Conservation (phyloP, 768 basidiomycete genomes). For the Chalciporus sphaerocephalus region DNA sequence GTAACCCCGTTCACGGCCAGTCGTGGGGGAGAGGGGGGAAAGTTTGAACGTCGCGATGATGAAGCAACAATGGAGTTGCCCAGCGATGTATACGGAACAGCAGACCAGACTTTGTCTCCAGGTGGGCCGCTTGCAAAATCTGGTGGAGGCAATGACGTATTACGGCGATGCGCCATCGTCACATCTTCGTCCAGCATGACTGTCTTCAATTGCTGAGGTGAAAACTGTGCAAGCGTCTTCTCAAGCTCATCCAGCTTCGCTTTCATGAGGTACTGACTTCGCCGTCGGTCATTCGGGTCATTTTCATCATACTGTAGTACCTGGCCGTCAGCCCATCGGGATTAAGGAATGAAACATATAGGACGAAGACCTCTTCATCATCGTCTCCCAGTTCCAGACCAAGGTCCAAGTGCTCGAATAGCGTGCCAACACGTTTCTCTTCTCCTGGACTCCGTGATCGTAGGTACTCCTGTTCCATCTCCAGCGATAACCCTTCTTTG, state of each 20-base stretch:
- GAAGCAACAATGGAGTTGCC: constrained; percentile 17
- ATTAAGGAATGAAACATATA: constrained; percentile 6
- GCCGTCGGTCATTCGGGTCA: constrained; percentile 70
- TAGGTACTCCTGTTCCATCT: constrained; percentile 28
- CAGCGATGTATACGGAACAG: constrained; percentile 41
- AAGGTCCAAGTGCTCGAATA: constrained; percentile 45
- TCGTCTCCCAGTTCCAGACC: constrained; percentile 41
- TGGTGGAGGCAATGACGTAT: constrained; percentile 2
- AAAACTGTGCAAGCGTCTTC: constrained; percentile 64
- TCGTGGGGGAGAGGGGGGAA: constrained; percentile 53
- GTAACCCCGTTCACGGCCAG: constrained; percentile 68
- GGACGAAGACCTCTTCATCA: constrained; percentile 37
- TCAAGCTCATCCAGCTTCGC: constrained; percentile 79
- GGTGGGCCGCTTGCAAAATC: constrained; percentile 2
- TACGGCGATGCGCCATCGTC: constrained; percentile 18
- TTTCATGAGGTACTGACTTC: constrained; percentile 71
- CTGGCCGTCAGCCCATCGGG: constrained; percentile 14
- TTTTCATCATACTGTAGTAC: constrained; percentile 55
- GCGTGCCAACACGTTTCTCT: constrained; percentile 43
- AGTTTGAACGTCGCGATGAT: constrained; percentile 21
- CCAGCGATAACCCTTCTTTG: constrained; percentile 20
- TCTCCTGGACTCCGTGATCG: constrained; percentile 34
- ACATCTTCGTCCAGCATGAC: constrained; percentile 18
- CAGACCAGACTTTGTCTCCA: constrained; percentile 36
- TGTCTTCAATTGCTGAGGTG: constrained; percentile 43